Evolutionary conservation across 495 filamentous ascomycete species (phyloP).

Genomic region (Penicillium canescens): DNA sequence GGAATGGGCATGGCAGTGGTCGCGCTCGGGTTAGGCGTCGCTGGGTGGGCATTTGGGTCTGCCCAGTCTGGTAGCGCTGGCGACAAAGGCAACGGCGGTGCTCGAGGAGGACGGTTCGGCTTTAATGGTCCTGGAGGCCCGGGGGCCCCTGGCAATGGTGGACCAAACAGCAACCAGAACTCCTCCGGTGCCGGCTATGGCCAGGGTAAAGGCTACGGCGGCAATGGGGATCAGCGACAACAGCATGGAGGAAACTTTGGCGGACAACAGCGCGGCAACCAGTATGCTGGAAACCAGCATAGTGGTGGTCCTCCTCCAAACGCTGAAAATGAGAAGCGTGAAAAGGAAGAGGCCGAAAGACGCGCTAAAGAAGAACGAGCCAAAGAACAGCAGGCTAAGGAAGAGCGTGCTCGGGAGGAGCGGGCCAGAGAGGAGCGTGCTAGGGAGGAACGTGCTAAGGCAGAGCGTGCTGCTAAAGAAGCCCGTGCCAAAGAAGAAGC

Average conservation of each 20-base stretch:
- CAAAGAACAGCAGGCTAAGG: neutral
- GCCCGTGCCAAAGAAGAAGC: slow-evolving; percentile 55
- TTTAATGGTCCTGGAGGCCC: slow-evolving; percentile 7
- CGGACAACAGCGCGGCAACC: slow-evolving; percentile 29
- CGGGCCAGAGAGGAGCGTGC: slow-evolving; percentile 10
- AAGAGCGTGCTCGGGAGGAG: neutral
- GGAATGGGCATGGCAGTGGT: slow-evolving; percentile 62
- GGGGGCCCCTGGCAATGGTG: slow-evolving; percentile 17
- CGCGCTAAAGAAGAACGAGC: slow-evolving; percentile 2
- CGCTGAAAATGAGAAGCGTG: slow-evolving; percentile 14
- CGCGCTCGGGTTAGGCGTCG: slow-evolving; percentile 66
- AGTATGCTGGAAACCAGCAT: slow-evolving; percentile 40
- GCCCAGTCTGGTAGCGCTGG: slow-evolving; percentile 51
- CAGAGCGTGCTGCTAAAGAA: slow-evolving; percentile 17
- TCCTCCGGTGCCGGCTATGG: slow-evolving; percentile 19
- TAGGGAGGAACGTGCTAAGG: slow-evolving; percentile 10
- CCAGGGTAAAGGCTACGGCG: slow-evolving; percentile 19
- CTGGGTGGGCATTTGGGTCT: slow-evolving; percentile 72
- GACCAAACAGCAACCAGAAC: slow-evolving; percentile 19
- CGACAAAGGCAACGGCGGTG: slow-evolving; percentile 14
- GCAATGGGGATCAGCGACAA: slow-evolving; percentile 11
- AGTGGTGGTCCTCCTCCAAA: slow-evolving; percentile 23
- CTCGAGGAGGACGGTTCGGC: slow-evolving; percentile 26
- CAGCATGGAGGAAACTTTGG: slow-evolving; percentile 29
- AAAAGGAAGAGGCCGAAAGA: slow-evolving; percentile 12